Base-by-base conservation (phyloP, 345 rosid species). In the Fremontodendron californicum region DNA sequence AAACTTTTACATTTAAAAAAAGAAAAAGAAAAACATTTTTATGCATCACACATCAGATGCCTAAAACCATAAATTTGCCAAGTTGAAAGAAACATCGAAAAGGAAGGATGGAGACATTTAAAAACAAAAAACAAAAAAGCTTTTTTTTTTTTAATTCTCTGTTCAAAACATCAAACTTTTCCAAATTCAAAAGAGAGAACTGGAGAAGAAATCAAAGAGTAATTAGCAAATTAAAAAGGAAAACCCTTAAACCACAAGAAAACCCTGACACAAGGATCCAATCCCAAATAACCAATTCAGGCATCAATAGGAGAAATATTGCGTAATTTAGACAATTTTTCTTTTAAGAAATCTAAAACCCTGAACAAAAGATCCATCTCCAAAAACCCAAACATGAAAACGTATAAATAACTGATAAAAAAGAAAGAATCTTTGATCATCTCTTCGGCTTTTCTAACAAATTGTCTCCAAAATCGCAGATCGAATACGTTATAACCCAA, bases 221-320 rank as follows among this genome's bases (percentile, higher is more conserved):
- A n/a, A 23, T 25, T 10, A 10, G 39, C 27, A 60, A 9, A 63
- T 23, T 58, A 15, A 40, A 39, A 31, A 55, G 29, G 16, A 48
- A 48, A 40, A 72, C 25, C 73, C 82, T 61, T 68, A 87, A 84
- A 84, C 88, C 85, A 77, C 80, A 75, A 49, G 51, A 82, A 87
- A 82, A 84, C 78, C 84, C 85, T 76, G 75, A 64, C 65, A 60
- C 0, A 18, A 66, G 69, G 82, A 82, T 77, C 79, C 72, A 61
- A 78, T 64, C 64, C 74, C 63, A 74, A 39, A 52, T 18, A 71
- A 52, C 69, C 48, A 73, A 19, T 63, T 55, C 82, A 78, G 72
- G 75, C 76, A 69, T 35, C 37, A 43, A 19, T 1, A 25, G 31
- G 7, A 61, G 39, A 80, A 71, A 80, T 62, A 57, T 37, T 51